Conservation (phyloP, 345 rosid species). For the Rhizophora mangle region DNA sequence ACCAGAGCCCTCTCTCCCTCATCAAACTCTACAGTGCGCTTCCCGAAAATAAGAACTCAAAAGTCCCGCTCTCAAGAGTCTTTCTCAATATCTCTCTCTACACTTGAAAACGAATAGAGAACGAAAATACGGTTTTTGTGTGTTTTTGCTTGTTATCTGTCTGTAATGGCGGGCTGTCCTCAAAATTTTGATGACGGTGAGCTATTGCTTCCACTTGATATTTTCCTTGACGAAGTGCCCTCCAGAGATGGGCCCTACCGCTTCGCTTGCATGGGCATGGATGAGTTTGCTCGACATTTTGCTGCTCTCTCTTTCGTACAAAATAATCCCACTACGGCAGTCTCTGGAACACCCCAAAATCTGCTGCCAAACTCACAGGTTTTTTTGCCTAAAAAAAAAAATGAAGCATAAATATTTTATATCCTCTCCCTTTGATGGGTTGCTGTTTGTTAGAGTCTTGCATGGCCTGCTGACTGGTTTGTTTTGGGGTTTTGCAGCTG, state of each 20-base stretch:
- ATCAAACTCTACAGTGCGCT: neutral
- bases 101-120: neutral
- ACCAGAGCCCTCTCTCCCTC: constrained; percentile 13
- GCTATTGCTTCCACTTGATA: constrained; percentile 34
- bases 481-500: neutral
- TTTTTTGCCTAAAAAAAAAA: neutral
- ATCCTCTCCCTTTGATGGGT: no score
- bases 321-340: constrained; percentile 7
- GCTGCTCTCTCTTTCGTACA: constrained; percentile 28
- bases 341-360: neutral
- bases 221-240: constrained; percentile 26
- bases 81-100: neutral
- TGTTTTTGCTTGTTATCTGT: neutral
- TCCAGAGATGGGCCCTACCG: constrained; percentile 8
- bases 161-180: constrained; percentile 30
- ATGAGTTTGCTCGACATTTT: constrained; percentile 29
- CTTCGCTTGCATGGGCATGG: constrained; percentile 21
- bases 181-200: constrained; percentile 43
- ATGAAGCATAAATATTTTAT: no score
- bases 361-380: constrained; percentile 22
- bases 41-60: neutral
- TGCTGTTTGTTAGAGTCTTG: neutral
- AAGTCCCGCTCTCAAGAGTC: constrained; percentile 3
- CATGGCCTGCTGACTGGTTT: constrained; percentile 16
- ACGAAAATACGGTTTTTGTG: neutral